phyloP scores from a whole-genome alignment of 495 filamentous ascomycete genomes.

The Podospora bellae-mahoneyi region DNA sequence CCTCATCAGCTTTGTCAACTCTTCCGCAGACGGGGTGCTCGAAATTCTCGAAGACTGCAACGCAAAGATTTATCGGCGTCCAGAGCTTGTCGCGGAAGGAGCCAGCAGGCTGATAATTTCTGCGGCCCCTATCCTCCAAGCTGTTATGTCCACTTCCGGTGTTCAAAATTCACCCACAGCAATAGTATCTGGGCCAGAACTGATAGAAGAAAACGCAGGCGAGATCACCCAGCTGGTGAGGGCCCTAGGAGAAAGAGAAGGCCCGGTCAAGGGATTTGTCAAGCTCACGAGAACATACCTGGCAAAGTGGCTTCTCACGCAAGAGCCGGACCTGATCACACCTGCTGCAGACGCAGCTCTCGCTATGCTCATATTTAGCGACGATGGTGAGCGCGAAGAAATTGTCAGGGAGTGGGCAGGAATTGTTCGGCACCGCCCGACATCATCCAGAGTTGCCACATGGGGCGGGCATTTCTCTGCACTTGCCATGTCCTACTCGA shows the following conservation, averaged over 20 bases:
- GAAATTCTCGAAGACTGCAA: conserved; percentile 37
- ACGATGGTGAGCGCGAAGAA: conserved; percentile 25
- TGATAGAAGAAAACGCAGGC: conserved; percentile 17
- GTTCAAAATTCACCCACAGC: background rate
- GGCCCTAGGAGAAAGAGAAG: conserved; percentile 12
- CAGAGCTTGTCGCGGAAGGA: conserved; percentile 67
- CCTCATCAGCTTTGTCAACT: conserved; percentile 16
- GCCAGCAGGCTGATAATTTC: conserved; percentile 55
- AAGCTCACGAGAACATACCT: conserved; percentile 33
- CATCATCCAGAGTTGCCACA: conserved; percentile 26
- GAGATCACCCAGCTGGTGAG: conserved; percentile 22
- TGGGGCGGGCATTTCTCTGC: conserved; percentile 44
- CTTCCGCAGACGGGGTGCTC: conserved; percentile 24
- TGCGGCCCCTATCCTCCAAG: conserved; percentile 38
- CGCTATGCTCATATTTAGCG: conserved; percentile 38
- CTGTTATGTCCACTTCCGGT: conserved; percentile 15
- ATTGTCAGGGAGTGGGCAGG: conserved; percentile 40
- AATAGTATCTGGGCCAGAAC: conserved; percentile 24
- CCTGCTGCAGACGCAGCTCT: conserved; percentile 44
- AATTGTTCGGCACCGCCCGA: conserved; percentile 31
- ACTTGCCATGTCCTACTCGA: conserved; percentile 37
- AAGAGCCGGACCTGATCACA: conserved; percentile 41
- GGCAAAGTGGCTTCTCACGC: conserved; percentile 39
- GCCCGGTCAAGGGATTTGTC: conserved; percentile 14
- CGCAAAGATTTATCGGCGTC: conserved; percentile 51